A percentile compares a stretch with the other conserved stretches of the same genome.
These are phyloP conservation scores for Ophiostoma populinum DNA, from an alignment of 2,329 filamentous ascomycete genomes.

Conservation along the genomic window DNA sequence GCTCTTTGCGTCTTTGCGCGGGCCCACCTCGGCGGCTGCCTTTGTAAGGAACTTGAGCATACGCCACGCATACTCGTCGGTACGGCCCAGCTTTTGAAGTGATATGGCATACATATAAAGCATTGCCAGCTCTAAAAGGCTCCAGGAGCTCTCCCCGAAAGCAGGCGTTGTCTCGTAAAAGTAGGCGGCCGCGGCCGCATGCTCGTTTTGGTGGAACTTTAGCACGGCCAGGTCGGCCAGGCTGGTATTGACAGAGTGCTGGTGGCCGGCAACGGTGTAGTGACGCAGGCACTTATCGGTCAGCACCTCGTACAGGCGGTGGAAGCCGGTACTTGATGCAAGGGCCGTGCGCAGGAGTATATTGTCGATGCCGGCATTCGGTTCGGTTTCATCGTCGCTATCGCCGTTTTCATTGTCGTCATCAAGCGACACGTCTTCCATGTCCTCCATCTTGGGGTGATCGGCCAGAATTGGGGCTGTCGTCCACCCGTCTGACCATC, in stretches of 20 bases:
- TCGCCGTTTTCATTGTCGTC: no score
- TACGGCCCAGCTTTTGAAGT: conserved; percentile 56
- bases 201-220: conserved; percentile 63
- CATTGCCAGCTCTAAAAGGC: conserved; percentile 62
- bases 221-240: conserved; percentile 75
- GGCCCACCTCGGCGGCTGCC: conserved; percentile 33
- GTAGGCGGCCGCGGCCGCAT: conserved; percentile 52
- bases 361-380: conserved; percentile 30
- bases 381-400: conserved; percentile 22
- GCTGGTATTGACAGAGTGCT: conserved; percentile 58
- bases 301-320: conserved; percentile 53
- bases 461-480: conserved; percentile 34
- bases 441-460: conserved; percentile 21
- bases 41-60: conserved; percentile 59
- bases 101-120: conserved; percentile 74
- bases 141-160: conserved; percentile 67
- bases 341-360: conserved; percentile 43
- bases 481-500: conserved; percentile 65
- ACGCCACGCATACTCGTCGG: conserved; percentile 64
- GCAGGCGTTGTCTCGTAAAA: conserved; percentile 65
- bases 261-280: conserved; percentile 62
- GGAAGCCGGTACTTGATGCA: conserved; percentile 45
- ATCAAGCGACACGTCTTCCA: conserved; percentile 42
- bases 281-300: conserved; percentile 73
- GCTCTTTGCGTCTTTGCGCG: conserved; percentile 15